These are phyloP conservation scores for Lodderomyces parapsilosis DNA, from an alignment of 1,139 yeast species.

Conservation along the genomic window DNA sequence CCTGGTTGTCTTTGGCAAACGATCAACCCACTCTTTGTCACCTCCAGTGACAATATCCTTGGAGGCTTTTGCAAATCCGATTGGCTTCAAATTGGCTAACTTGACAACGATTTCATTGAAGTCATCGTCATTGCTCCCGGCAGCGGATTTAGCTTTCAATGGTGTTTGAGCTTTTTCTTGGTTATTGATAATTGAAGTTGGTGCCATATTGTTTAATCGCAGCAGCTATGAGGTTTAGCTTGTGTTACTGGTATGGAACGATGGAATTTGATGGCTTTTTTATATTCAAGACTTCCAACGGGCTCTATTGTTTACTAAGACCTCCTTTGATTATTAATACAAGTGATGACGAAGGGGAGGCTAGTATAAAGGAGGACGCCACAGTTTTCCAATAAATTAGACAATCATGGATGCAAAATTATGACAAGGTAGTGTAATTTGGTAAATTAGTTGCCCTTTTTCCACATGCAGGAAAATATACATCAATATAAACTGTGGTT, in stretches of 20 bases:
- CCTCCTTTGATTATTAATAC: neutral
- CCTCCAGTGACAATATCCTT: slow-evolving; percentile 14
- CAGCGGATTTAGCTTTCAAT: neutral
- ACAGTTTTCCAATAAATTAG: neutral
- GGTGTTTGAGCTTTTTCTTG: slow-evolving; percentile 1
- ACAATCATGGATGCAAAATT: slow-evolving; percentile 2
- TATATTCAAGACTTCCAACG: neutral
- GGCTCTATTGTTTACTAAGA: too few species aligned
- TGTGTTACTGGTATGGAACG: neutral
- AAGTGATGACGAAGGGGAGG: too few species aligned
- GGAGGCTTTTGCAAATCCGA: slow-evolving; percentile 16
- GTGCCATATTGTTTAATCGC: slow-evolving; percentile 9
- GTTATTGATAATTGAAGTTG: slow-evolving; percentile 9
- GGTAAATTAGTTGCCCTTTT: neutral
- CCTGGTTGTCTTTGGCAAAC: slow-evolving; percentile 30
- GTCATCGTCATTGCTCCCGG: slow-evolving; percentile 14
- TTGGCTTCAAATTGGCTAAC: slow-evolving; percentile 20
- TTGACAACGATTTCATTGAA: slow-evolving; percentile 17
- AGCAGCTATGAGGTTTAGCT: neutral
- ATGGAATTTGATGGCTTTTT: neutral
- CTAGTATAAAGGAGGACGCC: neutral
- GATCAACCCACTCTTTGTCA: slow-evolving; percentile 18
- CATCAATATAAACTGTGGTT: neutral
- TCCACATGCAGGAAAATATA: neutral
- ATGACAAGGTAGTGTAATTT: neutral